These are phyloP conservation scores for Colletotrichum cordylinicola DNA, from an alignment of 2,329 filamentous ascomycete species.

Conservation along the genomic window DNA sequence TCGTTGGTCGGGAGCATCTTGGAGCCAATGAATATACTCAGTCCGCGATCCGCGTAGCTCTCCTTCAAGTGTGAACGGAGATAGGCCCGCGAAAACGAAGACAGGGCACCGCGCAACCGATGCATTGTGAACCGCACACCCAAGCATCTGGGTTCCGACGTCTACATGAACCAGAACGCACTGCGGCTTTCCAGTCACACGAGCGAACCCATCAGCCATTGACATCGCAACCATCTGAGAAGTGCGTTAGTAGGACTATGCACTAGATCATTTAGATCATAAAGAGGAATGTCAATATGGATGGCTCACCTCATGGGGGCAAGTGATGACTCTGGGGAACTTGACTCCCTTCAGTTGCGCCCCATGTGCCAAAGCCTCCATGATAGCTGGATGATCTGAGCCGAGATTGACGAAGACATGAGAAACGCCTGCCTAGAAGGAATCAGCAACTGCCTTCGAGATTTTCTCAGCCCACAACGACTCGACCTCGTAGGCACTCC, in stretches of 20 bases:
- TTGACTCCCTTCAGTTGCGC: conserved; percentile 65
- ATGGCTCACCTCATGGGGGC: conserved; percentile 69
- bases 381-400: conserved; percentile 71
- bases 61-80: conserved; percentile 74
- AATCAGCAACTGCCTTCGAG: neutral
- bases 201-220: conserved; percentile 77
- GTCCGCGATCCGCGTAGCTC: conserved; percentile 74
- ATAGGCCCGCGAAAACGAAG: conserved; percentile 75
- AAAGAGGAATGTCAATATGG: too few relatives aligned
- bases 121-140: conserved; percentile 75
- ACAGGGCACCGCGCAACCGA: conserved; percentile 73
- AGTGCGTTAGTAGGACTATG: neutral
- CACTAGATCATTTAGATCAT: neutral
- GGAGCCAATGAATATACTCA: conserved; percentile 82
- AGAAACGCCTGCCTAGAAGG: conserved; percentile 54
- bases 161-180: conserved; percentile 78
- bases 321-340: conserved; percentile 74
- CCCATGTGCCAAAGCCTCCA: conserved; percentile 76
- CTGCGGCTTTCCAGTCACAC: conserved; percentile 70
- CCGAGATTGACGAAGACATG: conserved; percentile 68
- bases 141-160: conserved; percentile 77
- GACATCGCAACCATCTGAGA: conserved; percentile 76
- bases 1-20: conserved; percentile 77
- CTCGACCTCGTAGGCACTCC: neutral
- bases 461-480: neutral